A percentile compares a stretch with the other conserved stretches of the same genome.
Conservation (phyloP, 225 moss, liverwort and hornwort genomes). For the Antitrichia curtipendula region DNA sequence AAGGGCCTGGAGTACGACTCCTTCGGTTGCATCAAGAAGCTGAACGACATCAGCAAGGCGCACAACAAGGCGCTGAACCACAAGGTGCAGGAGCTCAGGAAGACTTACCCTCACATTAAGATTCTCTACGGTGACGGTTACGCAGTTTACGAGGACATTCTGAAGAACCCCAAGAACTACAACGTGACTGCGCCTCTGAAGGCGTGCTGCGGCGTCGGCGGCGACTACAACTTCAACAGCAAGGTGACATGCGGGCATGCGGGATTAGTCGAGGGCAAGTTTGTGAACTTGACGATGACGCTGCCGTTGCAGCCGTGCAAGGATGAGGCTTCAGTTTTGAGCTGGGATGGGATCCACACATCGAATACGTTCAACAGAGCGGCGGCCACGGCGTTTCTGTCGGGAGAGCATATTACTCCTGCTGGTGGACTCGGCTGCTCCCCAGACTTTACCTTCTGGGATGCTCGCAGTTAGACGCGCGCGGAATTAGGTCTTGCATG, state of each 20-base stretch:
- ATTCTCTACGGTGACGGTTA: background rate
- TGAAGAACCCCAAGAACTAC: background rate
- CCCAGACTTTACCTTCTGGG: background rate
- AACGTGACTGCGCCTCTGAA: background rate
- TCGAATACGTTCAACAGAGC: background rate
- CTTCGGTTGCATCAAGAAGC: background rate
- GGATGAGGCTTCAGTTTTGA: background rate
- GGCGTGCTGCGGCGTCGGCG: background rate
- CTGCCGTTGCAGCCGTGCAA: background rate
- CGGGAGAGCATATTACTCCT: background rate
- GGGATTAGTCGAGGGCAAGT: background rate
- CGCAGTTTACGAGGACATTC: background rate
- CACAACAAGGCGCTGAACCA: background rate
- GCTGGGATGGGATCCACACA: background rate
- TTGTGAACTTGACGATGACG: background rate
- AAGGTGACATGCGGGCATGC: background rate
- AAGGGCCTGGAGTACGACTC: background rate
- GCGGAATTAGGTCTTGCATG: background rate
- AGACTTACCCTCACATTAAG: background rate
- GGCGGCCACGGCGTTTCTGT: background rate
- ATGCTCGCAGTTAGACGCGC: background rate
- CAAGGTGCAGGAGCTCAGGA: background rate
- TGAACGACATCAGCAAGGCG: background rate
- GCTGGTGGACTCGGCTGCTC: background rate
- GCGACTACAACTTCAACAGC: background rate